A percentile compares a stretch with the other conserved stretches of the same genome.
These are phyloP conservation scores for Chenopodium formosanum DNA, from an alignment of 148 eudicot genomes.

Conservation along the genomic window DNA sequence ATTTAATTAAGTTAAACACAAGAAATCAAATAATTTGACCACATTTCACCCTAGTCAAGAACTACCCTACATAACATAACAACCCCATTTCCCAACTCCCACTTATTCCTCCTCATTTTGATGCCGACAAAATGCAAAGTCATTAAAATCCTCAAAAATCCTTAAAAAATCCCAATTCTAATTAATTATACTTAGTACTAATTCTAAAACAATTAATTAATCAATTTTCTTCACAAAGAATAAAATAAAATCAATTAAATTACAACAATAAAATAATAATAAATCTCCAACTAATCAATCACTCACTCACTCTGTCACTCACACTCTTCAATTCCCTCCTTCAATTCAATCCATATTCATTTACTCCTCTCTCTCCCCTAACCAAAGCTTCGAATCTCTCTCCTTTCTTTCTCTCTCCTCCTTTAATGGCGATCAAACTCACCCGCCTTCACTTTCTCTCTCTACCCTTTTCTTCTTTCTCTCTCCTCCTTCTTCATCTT, in stretches of 20 bases:
- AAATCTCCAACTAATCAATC: constrained; percentile 12
- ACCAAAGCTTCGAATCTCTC: constrained; percentile 45
- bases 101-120: constrained; percentile 19
- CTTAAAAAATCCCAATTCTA: background rate
- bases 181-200: background rate
- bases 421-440: constrained; percentile 34
- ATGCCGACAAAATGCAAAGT: constrained; percentile 40
- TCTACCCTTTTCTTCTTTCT: constrained; percentile 13
- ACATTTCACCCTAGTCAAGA: background rate
- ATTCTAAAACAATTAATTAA: background rate
- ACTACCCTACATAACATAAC: background rate
- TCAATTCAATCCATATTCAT: constrained; percentile 3
- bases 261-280: background rate
- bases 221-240: too few species aligned
- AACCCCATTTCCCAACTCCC: background rate
- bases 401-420: constrained; percentile 4
- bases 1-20: too few species aligned
- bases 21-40: background rate
- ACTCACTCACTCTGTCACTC: constrained; percentile 7
- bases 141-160: background rate
- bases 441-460: constrained; percentile 9
- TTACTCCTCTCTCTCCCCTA: constrained; percentile 18
- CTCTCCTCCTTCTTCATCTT: background rate
- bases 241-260: too few species aligned
- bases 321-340: constrained; percentile 2